Percentiles rank a stretch among this genome's conserved stretches.
Evolutionary conservation across 192 early-diverging fungal species (phyloP).

Genomic region (Linnemannia hyalina): DNA sequence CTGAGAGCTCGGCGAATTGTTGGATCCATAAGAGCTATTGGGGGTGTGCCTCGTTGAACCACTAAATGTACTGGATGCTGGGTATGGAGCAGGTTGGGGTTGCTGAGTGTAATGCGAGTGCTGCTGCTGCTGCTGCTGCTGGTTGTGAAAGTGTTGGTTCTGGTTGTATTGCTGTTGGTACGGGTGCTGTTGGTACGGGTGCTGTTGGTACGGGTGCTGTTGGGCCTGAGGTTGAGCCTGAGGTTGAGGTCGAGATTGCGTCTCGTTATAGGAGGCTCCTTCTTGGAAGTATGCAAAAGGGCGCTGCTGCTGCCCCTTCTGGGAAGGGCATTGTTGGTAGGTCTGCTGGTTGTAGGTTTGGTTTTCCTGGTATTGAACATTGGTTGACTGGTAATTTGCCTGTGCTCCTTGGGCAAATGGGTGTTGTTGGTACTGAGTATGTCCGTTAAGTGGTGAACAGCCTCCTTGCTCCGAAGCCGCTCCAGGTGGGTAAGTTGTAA

Average conservation of each 20-base stretch:
- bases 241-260: background rate
- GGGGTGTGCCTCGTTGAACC: background rate
- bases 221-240: background rate
- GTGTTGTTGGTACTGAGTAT: slow-evolving; percentile 8
- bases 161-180: slow-evolving; percentile 25
- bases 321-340: background rate
- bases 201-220: slow-evolving; percentile 24
- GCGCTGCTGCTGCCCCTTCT: background rate
- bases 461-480: background rate
- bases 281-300: background rate
- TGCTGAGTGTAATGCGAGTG: slow-evolving; percentile 9
- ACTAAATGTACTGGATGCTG: background rate
- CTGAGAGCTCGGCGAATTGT: background rate
- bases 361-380: background rate
- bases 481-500: slow-evolving; percentile 13
- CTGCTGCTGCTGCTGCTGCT: slow-evolving; percentile 1
- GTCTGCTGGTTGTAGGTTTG: slow-evolving; percentile 1
- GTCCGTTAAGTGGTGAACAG: background rate
- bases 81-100: background rate
- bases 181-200: slow-evolving; percentile 16
- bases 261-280: background rate
- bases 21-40: no score
- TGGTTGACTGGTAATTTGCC: background rate
- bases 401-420: background rate
- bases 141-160: slow-evolving; percentile 3